Base-by-base conservation (phyloP, 2,329 filamentous ascomycete genomes). In the Penicillium sp. region DNA sequence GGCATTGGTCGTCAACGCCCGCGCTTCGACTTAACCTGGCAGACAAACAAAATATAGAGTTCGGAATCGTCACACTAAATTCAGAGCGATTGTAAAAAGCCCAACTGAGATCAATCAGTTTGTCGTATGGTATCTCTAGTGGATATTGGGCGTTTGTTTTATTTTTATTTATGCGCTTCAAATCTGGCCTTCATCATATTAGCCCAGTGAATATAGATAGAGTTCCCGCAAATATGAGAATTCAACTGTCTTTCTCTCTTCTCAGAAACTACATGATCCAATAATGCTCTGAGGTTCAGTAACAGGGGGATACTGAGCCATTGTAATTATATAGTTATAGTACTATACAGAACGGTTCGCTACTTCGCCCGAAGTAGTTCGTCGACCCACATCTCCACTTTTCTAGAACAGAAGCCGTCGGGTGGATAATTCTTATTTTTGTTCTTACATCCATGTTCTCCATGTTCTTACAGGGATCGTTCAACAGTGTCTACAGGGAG, bases 1-100 rank as follows among this genome's bases (percentile, higher is more conserved):
- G 17, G 53, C 51, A 23, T 50, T 59, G 31, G 51, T 55, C 4
- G 33, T 61, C 15, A 56, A 56, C 19, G 29, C 41, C 8, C 35
- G 29, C 4, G 12, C 6, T 15, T 59, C 21, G 21, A 38, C 4
- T 49, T n/a, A 4, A 29, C 12, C n/a, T 8, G 3, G 3, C 27
- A 47, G 13, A 31, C 19, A 23, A 17, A 23, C 13, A 47, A 48
- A 27, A 33, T 6, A 15, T 15, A 3, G 12, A 13, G 29, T 13
- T 13, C 12, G 2, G 29, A 35, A 35, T 35, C 13, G 12, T 4
- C 6, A 41, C 38, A 41, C 10, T 3, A 41, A 21, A 21, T 21
- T 4, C 10, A 41, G 19, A 12, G 10, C 10, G 5, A 21, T 21
- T 21, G 6, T 13, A 41, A 13, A 21, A 41, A 3, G 12, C 10